phyloP scores from a whole-genome alignment of 192 early-diverging fungal species.

The Thoreauomyces humboldtii region DNA sequence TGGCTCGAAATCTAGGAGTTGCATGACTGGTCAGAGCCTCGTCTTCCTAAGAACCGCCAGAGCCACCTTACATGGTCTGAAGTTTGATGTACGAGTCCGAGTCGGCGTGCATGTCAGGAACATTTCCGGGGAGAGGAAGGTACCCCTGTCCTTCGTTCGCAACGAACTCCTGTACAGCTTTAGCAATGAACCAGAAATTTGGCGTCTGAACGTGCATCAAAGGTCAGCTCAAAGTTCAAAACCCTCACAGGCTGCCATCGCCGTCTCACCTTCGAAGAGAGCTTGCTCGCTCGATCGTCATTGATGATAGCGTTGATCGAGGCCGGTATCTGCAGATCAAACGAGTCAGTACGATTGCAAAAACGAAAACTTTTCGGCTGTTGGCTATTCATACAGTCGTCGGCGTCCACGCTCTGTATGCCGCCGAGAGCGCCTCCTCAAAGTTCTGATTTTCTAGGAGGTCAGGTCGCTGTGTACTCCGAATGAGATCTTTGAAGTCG shows the following conservation, averaged over 20 bases:
- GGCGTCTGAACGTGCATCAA: constrained; percentile 49
- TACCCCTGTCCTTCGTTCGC: constrained; percentile 63
- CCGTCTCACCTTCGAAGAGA: constrained; percentile 50
- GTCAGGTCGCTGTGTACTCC: constrained; percentile 13
- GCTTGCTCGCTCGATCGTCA: constrained; percentile 33
- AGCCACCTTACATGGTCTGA: constrained; percentile 80
- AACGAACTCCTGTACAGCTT: constrained; percentile 78
- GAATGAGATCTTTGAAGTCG: constrained; percentile 64
- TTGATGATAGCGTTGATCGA: constrained; percentile 53
- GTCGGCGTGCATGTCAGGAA: constrained; percentile 98
- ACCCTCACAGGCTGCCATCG: background rate
- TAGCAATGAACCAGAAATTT: constrained; percentile 83
- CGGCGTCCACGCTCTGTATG: constrained; percentile 59
- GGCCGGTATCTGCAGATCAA: constrained; percentile 42
- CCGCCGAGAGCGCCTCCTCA: constrained; percentile 73
- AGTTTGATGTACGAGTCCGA: constrained; percentile 81
- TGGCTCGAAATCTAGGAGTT: constrained; percentile 68
- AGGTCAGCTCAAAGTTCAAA: background rate
- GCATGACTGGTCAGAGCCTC: background rate
- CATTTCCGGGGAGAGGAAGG: constrained; percentile 78
- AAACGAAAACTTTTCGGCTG: too few species aligned
- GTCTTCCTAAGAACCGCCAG: background rate
- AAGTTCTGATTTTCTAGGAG: constrained; percentile 78
- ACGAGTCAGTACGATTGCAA: background rate
- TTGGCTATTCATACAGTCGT: constrained; percentile 49